A percentile compares a stretch with the other conserved stretches of the same genome.
Evolutionary conservation across 2,329 filamentous ascomycete species (phyloP).

Genomic region (Fusarium albosuccineum): DNA sequence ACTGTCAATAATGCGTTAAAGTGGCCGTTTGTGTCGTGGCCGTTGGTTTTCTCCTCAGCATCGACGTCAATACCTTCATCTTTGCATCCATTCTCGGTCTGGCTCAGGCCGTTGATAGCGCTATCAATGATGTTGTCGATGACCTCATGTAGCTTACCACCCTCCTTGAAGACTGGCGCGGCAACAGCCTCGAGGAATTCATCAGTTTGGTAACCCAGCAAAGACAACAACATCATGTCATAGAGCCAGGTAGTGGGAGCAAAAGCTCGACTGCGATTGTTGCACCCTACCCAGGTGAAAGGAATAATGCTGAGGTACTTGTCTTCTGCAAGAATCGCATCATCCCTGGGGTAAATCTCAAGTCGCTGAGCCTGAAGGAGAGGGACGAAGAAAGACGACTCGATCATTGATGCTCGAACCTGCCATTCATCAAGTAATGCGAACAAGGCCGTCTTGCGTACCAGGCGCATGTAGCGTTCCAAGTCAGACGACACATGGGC

Average conservation of each 20-base stretch:
- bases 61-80: neutral
- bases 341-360: neutral
- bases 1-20: neutral
- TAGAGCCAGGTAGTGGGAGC: neutral
- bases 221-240: neutral
- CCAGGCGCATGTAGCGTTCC: neutral
- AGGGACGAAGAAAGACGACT: neutral
- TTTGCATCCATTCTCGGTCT: neutral
- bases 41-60: neutral
- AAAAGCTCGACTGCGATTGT: neutral
- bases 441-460: neutral
- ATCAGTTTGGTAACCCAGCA: conserved; percentile 4
- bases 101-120: neutral
- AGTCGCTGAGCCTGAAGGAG: neutral
- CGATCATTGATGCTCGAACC: neutral
- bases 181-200: conserved; percentile 7
- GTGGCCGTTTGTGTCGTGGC: neutral
- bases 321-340: neutral
- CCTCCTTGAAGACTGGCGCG: neutral
- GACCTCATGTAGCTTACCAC: neutral
- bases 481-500: neutral
- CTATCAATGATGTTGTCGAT: neutral
- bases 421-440: neutral
- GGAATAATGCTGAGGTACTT: conserved; percentile 3
- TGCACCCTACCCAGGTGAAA: conserved; percentile 5